Evolutionary conservation across 345 rosid species (phyloP), one percentile per base, ranked within the genome.

Genomic region (Gossypium raimondii): DNA sequence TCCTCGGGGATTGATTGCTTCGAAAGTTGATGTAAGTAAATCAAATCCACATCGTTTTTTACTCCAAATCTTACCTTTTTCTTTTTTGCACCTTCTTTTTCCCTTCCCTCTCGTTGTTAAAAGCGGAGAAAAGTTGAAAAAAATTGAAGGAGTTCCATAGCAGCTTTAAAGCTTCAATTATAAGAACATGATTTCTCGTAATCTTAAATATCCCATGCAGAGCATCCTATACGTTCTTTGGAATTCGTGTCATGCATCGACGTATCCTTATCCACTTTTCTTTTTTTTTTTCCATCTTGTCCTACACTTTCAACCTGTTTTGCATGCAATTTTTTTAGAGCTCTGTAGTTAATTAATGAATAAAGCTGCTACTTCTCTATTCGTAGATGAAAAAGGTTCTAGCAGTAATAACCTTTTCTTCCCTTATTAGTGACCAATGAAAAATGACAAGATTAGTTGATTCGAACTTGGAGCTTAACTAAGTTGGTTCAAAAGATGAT

Each of bases 171-270:
- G 77, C 50, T 10, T 86, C 86, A 87, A 93, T 90, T 79, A 93
- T 86, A 90, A 85, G 90, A 88, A 82, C 78, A 90, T 88, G 92
- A 90, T 93, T 85, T 89, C 83, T 89, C 75, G 93, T 85, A 82
- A 78, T 5, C 41, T 34, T 34, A 34, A 34, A 34, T 34, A 73
- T 76, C 80, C 84, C 98, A 91, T 91, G 97, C 92, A 87, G 77
- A 67, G 74, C 69, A 75, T 74, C 81, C 70, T 44, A 72, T 84
- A 85, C 90, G 85, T 86, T 76, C 81, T 82, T 85, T 43, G 85
- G 78, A 53, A 77, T 79, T 20, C 76, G 96, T 77, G 90, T 75
- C 92, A 85, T 61, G 73, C 73, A 70, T 8, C 60, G 60, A 70
- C 73, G 73, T 52, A 70, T n/a, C 9, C 18, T 67, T 9, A 3